These are phyloP conservation scores for Hymenoscyphus infarciens DNA, from an alignment of 2,329 filamentous ascomycete genomes.

Conservation along the genomic window DNA sequence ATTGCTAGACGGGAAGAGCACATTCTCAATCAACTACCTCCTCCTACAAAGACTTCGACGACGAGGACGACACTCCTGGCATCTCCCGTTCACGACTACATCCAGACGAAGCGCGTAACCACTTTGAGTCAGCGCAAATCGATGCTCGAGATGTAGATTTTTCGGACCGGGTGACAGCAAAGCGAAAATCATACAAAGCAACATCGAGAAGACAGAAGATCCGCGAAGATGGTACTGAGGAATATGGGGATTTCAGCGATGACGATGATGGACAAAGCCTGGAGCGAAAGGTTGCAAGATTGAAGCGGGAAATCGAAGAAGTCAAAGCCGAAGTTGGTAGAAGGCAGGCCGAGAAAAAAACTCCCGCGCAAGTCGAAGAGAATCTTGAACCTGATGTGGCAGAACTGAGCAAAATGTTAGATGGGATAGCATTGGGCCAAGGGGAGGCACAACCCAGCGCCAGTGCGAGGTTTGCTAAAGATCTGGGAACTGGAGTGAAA, in stretches of 20 bases:
- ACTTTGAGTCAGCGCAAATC: slow-evolving; percentile 72
- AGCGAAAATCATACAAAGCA: slow-evolving; percentile 78
- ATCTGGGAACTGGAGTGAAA: slow-evolving; percentile 30
- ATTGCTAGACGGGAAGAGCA: slow-evolving; percentile 40
- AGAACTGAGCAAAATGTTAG: slow-evolving; percentile 68
- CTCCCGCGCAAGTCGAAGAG: slow-evolving; percentile 37
- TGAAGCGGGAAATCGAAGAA: slow-evolving; percentile 80
- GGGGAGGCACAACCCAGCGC: slow-evolving; percentile 16
- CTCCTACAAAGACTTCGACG: slow-evolving; percentile 58
- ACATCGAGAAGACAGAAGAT: slow-evolving; percentile 64
- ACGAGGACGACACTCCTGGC: slow-evolving; percentile 59
- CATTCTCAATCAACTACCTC: slow-evolving; percentile 51
- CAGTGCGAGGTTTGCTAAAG: slow-evolving; percentile 31
- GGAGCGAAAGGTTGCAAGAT: slow-evolving; percentile 72
- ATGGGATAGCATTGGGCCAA: slow-evolving; percentile 52
- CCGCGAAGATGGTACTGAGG: slow-evolving; percentile 59
- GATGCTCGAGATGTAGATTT: slow-evolving; percentile 81
- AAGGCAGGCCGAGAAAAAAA: slow-evolving; percentile 46
- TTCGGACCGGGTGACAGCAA: slow-evolving; percentile 80
- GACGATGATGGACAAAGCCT: slow-evolving; percentile 73
- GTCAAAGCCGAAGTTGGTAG: slow-evolving; percentile 57
- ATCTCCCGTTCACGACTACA: slow-evolving; percentile 76
- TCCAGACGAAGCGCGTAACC: slow-evolving; percentile 72
- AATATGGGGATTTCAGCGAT: slow-evolving; percentile 72
- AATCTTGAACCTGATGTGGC: slow-evolving; percentile 55